These are phyloP conservation scores for Chlamydomonas incerta DNA, from an alignment of 139 green algal genomes.

Conservation along the genomic window DNA sequence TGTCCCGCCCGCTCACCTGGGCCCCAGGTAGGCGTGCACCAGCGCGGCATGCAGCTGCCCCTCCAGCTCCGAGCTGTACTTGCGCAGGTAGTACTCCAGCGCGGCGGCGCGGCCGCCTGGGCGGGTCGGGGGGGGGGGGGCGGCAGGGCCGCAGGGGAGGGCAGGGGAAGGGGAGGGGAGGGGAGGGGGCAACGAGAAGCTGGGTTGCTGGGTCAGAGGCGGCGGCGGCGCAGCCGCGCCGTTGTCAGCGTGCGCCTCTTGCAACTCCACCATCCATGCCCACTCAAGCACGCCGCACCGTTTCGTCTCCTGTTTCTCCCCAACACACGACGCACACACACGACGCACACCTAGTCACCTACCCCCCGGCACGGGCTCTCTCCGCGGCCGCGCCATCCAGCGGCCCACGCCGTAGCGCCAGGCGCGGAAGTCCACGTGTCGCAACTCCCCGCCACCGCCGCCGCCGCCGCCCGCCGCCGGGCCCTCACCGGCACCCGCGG, in stretches of 20 bases:
- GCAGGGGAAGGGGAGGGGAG: neutral
- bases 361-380: conserved; percentile 25
- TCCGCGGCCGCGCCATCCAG: conserved; percentile 42
- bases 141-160: neutral
- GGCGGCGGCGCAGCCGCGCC: too few relatives aligned
- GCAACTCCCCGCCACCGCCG: neutral
- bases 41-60: conserved; percentile 49
- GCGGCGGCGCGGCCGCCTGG: neutral
- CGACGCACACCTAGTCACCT: too few relatives aligned
- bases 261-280: too few relatives aligned
- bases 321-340: neutral
- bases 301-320: neutral
- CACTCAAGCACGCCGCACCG: too few relatives aligned
- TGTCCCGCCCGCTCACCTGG: conserved; percentile 15
- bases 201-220: too few relatives aligned
- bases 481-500: neutral
- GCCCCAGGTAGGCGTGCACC: conserved; percentile 56
- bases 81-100: conserved; percentile 42
- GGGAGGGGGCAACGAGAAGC: too few relatives aligned
- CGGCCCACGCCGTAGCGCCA: conserved; percentile 54
- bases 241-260: too few relatives aligned
- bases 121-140: neutral
- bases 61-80: conserved; percentile 48
- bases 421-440: conserved; percentile 7
- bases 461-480: neutral